Evolutionary conservation across 2,329 filamentous ascomycete genomes (phyloP).

Genomic region (Myotisia sp.): DNA sequence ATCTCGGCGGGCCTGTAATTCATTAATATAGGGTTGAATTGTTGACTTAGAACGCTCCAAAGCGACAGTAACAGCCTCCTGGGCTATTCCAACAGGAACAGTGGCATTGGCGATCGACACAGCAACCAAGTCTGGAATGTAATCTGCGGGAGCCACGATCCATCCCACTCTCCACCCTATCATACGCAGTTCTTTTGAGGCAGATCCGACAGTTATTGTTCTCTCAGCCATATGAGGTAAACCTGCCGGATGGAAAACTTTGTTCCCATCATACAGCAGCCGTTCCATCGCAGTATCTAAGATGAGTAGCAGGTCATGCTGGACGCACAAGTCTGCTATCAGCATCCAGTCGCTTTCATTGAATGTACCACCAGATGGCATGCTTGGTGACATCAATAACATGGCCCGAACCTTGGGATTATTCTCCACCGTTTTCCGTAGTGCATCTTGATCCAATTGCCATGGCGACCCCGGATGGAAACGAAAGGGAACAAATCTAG

Average conservation of each 20-base stretch:
- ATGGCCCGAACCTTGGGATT: constrained; percentile 3
- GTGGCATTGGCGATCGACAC: constrained; percentile 4
- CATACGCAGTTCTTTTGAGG: constrained; percentile 7
- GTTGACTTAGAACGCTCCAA: constrained; percentile 2
- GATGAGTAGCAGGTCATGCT: constrained; percentile 3
- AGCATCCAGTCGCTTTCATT: constrained; percentile 2
- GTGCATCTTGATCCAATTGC: constrained; percentile 4
- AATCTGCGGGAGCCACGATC: constrained; percentile 3
- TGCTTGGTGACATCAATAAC: constrained; percentile 5
- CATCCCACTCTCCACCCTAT: constrained; percentile 7
- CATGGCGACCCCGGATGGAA: constrained; percentile 4
- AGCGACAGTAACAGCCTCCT: constrained; percentile 2
- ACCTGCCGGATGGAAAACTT: constrained; percentile 2
- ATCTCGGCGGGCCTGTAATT: constrained; percentile 5
- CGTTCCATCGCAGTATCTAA: constrained; percentile 5
- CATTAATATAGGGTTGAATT: constrained; percentile 4
- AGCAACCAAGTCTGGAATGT: constrained; percentile 3
- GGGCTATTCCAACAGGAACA: constrained; percentile 5
- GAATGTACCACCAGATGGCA: constrained; percentile 2
- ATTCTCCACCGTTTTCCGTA: neutral
- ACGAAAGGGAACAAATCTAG: constrained; percentile 6
- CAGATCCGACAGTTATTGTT: constrained; percentile 5
- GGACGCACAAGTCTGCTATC: constrained; percentile 4
- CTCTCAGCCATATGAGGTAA: constrained; percentile 4
- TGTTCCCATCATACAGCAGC: constrained; percentile 2